Evolutionary conservation across 352 stramenopile species (phyloP).

Genomic region (Phytophthora tubulina): DNA sequence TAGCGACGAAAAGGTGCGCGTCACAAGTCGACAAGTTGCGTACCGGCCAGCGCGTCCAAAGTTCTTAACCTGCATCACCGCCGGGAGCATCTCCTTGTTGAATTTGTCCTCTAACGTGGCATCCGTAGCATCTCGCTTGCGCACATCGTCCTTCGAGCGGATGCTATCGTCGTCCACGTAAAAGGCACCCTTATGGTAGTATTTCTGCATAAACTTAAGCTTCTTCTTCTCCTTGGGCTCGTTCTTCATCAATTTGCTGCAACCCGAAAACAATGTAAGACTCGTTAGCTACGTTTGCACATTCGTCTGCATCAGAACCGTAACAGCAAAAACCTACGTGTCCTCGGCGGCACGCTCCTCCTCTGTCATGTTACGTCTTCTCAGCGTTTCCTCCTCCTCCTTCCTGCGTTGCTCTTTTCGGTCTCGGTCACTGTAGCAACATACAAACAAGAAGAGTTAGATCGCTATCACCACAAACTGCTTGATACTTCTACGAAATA

Average conservation of each 20-base stretch:
- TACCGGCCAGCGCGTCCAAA: slow-evolving; percentile 96
- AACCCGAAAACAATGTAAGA: slow-evolving; percentile 8
- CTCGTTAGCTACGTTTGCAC: neutral
- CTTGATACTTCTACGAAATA: neutral
- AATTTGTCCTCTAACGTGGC: slow-evolving; percentile 95
- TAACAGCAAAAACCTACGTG: slow-evolving; percentile 51
- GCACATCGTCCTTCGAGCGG: slow-evolving; percentile 90
- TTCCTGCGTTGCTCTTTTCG: slow-evolving; percentile 76
- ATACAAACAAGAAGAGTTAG: slow-evolving; percentile 18
- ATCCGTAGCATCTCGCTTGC: slow-evolving; percentile 89
- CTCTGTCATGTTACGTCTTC: slow-evolving; percentile 95
- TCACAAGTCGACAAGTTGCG: slow-evolving; percentile 20
- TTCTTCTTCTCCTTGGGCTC: slow-evolving; percentile 87
- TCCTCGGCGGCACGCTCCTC: slow-evolving; percentile 95
- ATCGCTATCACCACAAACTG: slow-evolving; percentile 4
- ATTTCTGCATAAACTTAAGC: slow-evolving; percentile 97
- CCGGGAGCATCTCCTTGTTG: slow-evolving; percentile 94
- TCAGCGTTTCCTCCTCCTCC: slow-evolving; percentile 90
- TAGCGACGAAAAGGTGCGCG: slow-evolving; percentile 11
- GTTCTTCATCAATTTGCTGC: slow-evolving; percentile 86
- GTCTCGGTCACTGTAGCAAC: slow-evolving; percentile 76
- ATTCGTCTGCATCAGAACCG: neutral
- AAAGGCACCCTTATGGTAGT: slow-evolving; percentile 98
- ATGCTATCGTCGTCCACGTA: slow-evolving; percentile 97
- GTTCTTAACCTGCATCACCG: slow-evolving; percentile 98